Evolutionary conservation across 306 rosid genomes (phyloP).

Genomic region (Fagus crenata): DNA sequence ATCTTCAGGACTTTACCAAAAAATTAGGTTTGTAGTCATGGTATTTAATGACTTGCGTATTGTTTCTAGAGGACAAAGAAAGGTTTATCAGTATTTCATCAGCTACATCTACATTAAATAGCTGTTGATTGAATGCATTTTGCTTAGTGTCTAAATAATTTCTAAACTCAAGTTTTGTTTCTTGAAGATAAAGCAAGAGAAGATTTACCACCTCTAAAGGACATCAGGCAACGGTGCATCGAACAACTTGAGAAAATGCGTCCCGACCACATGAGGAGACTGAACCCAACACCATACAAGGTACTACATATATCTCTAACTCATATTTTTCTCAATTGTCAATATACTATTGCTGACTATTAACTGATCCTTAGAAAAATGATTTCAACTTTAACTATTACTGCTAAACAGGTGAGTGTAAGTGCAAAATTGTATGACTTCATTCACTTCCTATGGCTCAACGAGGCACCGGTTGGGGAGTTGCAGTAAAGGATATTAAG

Average conservation of each 20-base stretch:
- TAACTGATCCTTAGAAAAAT: neutral
- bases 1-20: too few relatives aligned
- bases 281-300: constrained; percentile 97
- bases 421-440: constrained; percentile 82
- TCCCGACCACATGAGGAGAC: constrained; percentile 95
- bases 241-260: constrained; percentile 86
- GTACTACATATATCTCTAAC: constrained; percentile 36
- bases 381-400: neutral
- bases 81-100: constrained; percentile 12
- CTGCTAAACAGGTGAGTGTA: constrained; percentile 69
- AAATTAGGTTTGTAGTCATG: too few relatives aligned
- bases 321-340: too few relatives aligned
- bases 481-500: constrained; percentile 46
- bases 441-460: constrained; percentile 93
- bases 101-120: constrained; percentile 13
- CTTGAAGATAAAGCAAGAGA: constrained; percentile 57
- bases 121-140: constrained; percentile 8
- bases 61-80: constrained; percentile 4
- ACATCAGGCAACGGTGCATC: constrained; percentile 78
- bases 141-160: constrained; percentile 14
- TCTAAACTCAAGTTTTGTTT: constrained; percentile 20
- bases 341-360: too few relatives aligned
- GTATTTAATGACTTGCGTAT: too few relatives aligned
- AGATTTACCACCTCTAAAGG: constrained; percentile 63
- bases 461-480: constrained; percentile 98